phyloP scores from a whole-genome alignment of 176 grass and related monocot genomes.

The Eremochloa ophiuroides region DNA sequence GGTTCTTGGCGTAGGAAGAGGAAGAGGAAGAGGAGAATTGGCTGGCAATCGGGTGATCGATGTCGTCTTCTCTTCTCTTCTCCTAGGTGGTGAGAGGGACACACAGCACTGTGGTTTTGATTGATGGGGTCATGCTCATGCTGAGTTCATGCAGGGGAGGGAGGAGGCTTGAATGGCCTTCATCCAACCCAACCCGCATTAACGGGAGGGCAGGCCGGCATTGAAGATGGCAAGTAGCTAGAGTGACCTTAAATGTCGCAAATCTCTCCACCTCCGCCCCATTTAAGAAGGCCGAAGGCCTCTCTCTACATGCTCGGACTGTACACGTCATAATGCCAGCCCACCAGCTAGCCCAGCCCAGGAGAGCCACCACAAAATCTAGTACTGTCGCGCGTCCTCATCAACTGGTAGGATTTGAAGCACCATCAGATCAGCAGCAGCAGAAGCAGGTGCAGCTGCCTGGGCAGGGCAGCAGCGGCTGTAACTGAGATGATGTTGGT shows the following conservation, averaged over 20 bases:
- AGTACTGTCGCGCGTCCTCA: not conserved
- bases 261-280: constrained; percentile 70
- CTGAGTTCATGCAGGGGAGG: constrained; percentile 40
- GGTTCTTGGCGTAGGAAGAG: not conserved
- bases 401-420: constrained; percentile 24
- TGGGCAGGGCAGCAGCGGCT: not conserved
- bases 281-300: constrained; percentile 69
- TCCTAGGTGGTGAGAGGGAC: not conserved
- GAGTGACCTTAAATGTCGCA: constrained; percentile 89
- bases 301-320: constrained; percentile 43
- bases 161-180: constrained; percentile 57
- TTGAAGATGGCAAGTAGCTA: constrained; percentile 70
- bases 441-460: not conserved
- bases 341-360: constrained; percentile 12
- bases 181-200: constrained; percentile 87
- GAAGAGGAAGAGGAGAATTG: not conserved
- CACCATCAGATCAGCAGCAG: constrained; percentile 8
- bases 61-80: not conserved
- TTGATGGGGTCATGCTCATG: constrained; percentile 53
- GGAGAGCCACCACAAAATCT: constrained; percentile 53
- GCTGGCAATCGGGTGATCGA: no score
- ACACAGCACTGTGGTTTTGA: constrained; percentile 34
- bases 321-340: constrained; percentile 50
- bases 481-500: constrained; percentile 26
- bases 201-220: constrained; percentile 67